phyloP scores from a whole-genome alignment of 1,139 yeast genomes.

The Yamadazyma membranifaciens region DNA sequence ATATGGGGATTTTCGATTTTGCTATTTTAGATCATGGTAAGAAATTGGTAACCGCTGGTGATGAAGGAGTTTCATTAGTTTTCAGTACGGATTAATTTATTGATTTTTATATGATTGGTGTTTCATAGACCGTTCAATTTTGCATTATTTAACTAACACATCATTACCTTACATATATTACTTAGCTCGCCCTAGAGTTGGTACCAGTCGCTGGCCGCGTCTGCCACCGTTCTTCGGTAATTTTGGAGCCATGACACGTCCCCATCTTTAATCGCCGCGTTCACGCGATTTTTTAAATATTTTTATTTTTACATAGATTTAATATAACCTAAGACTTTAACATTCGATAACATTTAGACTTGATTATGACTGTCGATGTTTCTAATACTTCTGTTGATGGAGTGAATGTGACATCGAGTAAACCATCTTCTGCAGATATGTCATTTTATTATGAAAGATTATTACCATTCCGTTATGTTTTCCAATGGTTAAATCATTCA shows the following conservation, averaged over 20 bases:
- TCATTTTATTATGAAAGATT: conserved; percentile 69
- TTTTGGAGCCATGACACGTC: conserved; percentile 1
- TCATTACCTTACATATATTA: too few species aligned
- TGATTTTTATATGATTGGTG: too few species aligned
- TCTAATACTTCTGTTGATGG: conserved; percentile 1
- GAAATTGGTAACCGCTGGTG: conserved; percentile 91
- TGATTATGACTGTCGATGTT: conserved; percentile 5
- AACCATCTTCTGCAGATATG: conserved; percentile 69
- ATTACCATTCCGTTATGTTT: conserved; percentile 69
- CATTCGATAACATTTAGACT: background rate
- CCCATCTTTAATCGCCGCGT: background rate
- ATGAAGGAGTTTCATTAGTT: conserved; percentile 88
- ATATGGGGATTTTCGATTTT: conserved; percentile 90
- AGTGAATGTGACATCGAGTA: conserved; percentile 17
- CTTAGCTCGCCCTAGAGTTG: background rate
- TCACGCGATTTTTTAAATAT: conserved; percentile 5
- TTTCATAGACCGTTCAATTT: too few species aligned
- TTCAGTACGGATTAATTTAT: conserved; percentile 25
- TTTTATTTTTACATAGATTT: conserved; percentile 1
- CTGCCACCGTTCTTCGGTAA: background rate
- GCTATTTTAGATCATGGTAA: conserved; percentile 60
- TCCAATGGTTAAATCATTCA: conserved; percentile 88
- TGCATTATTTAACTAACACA: too few species aligned
- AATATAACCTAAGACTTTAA: background rate
- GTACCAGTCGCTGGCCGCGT: background rate